Evolutionary conservation across 345 rosid species (phyloP).

Genomic region (Camelina hispida): DNA sequence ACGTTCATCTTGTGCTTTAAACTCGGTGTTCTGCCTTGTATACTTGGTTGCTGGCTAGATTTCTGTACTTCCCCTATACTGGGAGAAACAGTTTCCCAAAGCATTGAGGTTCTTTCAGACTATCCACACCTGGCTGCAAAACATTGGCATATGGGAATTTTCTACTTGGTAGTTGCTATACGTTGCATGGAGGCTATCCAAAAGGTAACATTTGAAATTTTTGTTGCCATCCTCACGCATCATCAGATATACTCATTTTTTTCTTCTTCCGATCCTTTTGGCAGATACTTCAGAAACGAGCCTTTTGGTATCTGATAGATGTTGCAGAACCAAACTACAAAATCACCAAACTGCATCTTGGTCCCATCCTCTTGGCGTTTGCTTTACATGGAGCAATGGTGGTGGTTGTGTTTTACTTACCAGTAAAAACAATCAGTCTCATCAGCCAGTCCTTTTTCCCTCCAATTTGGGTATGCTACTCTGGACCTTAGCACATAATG

Average conservation of each 20-base stretch:
- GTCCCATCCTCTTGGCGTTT: constrained; percentile 9
- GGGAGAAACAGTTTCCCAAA: background rate
- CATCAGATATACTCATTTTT: background rate
- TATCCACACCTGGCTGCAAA: background rate
- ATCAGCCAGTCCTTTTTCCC: constrained; percentile 31
- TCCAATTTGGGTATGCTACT: constrained; percentile 11
- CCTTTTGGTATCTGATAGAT: constrained; percentile 32
- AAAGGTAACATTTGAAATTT: constrained; percentile 22
- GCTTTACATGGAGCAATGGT: constrained; percentile 28
- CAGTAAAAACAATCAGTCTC: constrained; percentile 12
- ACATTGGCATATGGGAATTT: constrained; percentile 13
- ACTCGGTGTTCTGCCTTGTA: constrained; percentile 26
- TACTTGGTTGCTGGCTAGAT: constrained; percentile 33
- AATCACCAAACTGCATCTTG: constrained; percentile 19
- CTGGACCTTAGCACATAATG: background rate
- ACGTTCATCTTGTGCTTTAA: constrained; percentile 18
- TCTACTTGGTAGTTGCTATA: background rate
- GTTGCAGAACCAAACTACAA: constrained; percentile 25
- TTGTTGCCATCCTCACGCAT: background rate
- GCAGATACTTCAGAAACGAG: constrained; percentile 31
- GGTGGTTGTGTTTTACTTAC: constrained; percentile 34
- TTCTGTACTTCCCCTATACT: constrained; percentile 20
- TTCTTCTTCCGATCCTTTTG: constrained; percentile 12
- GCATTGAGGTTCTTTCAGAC: constrained; percentile 2
- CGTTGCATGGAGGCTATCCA: constrained; percentile 20